These are phyloP conservation scores for Pinus tabuliformis DNA, from an alignment of 75 land plant species.

Conservation along the genomic window DNA sequence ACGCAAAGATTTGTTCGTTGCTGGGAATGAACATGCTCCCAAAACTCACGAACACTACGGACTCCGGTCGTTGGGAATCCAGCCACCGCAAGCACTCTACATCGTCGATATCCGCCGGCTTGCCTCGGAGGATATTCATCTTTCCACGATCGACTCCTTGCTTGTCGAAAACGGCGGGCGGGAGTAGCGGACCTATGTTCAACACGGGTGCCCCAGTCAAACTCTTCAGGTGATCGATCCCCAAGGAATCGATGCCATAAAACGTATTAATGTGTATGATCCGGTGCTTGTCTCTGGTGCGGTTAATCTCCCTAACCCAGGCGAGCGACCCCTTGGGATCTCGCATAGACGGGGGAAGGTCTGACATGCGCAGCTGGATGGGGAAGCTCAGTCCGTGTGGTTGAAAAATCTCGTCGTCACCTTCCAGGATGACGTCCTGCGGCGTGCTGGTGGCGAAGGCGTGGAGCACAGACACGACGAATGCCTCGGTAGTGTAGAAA, in stretches of 20 bases:
- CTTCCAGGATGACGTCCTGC: background rate
- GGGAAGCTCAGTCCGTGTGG: background rate
- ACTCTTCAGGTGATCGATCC: background rate
- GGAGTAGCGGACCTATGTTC: too few relatives aligned
- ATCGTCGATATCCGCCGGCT: background rate
- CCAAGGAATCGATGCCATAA: background rate
- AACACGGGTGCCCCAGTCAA: background rate
- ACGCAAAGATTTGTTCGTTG: background rate
- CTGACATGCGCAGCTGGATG: background rate
- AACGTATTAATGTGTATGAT: background rate
- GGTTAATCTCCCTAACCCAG: background rate
- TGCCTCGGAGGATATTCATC: too few relatives aligned
- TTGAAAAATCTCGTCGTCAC: slow-evolving; percentile 6
- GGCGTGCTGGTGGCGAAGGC: slow-evolving; percentile 3
- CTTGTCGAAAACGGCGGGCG: too few relatives aligned
- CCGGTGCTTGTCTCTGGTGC: background rate
- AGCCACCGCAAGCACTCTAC: slow-evolving; percentile 11
- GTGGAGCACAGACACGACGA: slow-evolving; percentile 8
- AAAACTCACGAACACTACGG: too few relatives aligned
- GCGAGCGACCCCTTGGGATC: too few relatives aligned
- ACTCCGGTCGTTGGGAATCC: background rate
- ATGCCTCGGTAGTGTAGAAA: slow-evolving; percentile 16
- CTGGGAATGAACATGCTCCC: background rate
- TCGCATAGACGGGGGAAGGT: background rate
- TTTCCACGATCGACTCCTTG: too few relatives aligned